Base-by-base conservation (phyloP, 1,284 basidiomycete species). In the Cerioporus squamosus region DNA sequence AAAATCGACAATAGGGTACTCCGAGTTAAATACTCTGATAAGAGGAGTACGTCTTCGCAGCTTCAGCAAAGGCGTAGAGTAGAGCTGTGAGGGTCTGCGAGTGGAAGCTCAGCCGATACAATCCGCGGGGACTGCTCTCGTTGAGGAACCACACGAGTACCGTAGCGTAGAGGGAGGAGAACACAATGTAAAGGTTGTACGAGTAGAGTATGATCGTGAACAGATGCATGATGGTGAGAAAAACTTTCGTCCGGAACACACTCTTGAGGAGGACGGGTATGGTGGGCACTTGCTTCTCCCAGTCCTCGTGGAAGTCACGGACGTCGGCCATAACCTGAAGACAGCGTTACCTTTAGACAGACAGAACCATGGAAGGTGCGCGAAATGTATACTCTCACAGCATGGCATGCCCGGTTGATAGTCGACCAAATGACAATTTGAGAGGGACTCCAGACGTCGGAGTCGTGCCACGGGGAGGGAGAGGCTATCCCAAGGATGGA, bases 261-360 rank as follows among this genome's bases (percentile, higher is more conserved):
- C 53, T 55, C 44, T 56, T 48, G 18, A 62, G 53, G 17, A 62
- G 56, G 3, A 62, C 60, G 17, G 60, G 60, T 18, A 62, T 55
- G 15, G 60, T 62, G 10, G 60, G 60, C 23, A 62, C 56, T 26
- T 53, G 38, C 44, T 49, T 54, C 50, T 48, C 53, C 49, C 44
- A 53, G 42, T 62, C 60, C 24, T 58, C 56, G 31, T 54, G 43
- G 47, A 55, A 62, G 45, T 62, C 60, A 9, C 60, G 56, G 22
- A 62, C 53, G 50, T 62, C 60, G 5, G 56, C 60, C 56, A 62
- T 61, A 1, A 61, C 56, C 60, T 61, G 53, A 7, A 18, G 44
- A 24, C 39, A 22, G 50, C n/a, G 51, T 29, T 10, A 10, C 14
- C 10, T 14, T 36, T 15, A 15, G 33, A 22, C 10, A 5, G 39